phyloP scores from a whole-genome alignment of 441 rosid genomes.

The Bruguiera hainesii region DNA sequence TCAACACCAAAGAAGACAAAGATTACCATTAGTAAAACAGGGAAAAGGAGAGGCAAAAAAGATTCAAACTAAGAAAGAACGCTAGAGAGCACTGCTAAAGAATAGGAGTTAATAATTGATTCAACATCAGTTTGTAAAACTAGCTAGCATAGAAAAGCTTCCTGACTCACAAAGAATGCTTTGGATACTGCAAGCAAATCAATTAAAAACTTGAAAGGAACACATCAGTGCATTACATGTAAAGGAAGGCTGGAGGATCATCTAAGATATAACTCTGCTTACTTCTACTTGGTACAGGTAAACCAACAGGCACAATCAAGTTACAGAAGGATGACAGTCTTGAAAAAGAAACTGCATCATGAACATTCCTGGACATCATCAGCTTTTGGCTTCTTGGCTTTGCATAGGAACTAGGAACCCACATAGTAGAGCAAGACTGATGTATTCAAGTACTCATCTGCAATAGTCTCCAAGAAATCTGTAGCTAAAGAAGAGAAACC shows the following conservation, averaged over 20 bases:
- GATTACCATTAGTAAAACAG: neutral
- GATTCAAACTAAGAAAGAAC: neutral
- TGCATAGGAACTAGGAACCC: slow-evolving; percentile 48
- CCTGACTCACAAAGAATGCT: slow-evolving; percentile 12
- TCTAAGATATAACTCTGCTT: slow-evolving; percentile 24
- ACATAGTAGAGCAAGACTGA: slow-evolving; percentile 70
- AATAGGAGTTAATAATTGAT: neutral
- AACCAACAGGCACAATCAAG: slow-evolving; percentile 70
- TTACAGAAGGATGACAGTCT: slow-evolving; percentile 59
- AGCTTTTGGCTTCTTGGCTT: slow-evolving; percentile 41
- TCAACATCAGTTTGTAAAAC: neutral
- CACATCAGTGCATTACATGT: neutral
- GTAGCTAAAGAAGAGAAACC: slow-evolving; percentile 79
- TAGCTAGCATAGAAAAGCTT: neutral
- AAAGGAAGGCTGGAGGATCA: slow-evolving; percentile 12
- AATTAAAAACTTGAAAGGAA: neutral
- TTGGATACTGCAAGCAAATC: neutral
- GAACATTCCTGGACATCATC: slow-evolving; percentile 53
- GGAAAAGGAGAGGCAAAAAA: neutral
- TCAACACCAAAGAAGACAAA: slow-evolving; percentile 12
- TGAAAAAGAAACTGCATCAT: slow-evolving; percentile 77
- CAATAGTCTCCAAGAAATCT: slow-evolving; percentile 69
- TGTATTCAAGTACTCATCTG: slow-evolving; percentile 67
- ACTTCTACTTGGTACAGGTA: slow-evolving; percentile 62
- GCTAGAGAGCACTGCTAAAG: neutral